These are phyloP conservation scores for Pterocarpus santalinus DNA, from an alignment of 306 rosid genomes.

Conservation along the genomic window DNA sequence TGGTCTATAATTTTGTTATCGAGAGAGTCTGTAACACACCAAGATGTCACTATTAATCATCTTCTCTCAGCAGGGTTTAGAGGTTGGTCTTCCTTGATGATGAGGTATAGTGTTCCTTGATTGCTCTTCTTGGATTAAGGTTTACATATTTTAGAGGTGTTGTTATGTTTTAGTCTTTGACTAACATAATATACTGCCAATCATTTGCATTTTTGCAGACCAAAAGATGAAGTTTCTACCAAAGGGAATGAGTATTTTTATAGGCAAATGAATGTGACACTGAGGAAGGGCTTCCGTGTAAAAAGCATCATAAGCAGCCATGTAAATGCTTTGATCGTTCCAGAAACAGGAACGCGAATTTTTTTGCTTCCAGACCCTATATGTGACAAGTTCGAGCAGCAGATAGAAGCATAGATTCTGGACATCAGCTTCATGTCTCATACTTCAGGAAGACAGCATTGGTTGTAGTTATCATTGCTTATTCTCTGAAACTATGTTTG, in stretches of 20 bases:
- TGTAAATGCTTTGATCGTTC: constrained; percentile 59
- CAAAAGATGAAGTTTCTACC: constrained; percentile 60
- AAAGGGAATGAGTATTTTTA: constrained; percentile 59
- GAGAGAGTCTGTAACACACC: constrained; percentile 58
- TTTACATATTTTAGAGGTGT: not conserved
- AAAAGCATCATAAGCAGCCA: constrained; percentile 68
- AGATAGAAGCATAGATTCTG: constrained; percentile 20
- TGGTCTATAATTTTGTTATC: constrained; percentile 82
- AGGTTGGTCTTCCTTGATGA: constrained; percentile 70
- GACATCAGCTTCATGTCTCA: constrained; percentile 36
- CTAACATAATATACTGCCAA: not conserved
- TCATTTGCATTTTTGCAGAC: constrained; percentile 60
- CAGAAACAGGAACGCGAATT: constrained; percentile 46
- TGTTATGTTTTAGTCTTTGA: constrained; percentile 6
- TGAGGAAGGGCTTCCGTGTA: constrained; percentile 60
- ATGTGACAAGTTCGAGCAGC: constrained; percentile 55
- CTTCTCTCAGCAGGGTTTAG: constrained; percentile 71
- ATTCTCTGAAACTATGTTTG: not conserved
- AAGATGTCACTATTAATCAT: constrained; percentile 57
- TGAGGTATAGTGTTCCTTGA: constrained; percentile 66
- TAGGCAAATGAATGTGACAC: constrained; percentile 55
- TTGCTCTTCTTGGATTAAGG: too few relatives aligned
- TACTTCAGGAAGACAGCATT: constrained; percentile 6
- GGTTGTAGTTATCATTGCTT: not conserved
- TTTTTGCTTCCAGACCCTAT: constrained; percentile 73